Conservation (phyloP, 345 rosid genomes). For the Citrus unshiu region DNA sequence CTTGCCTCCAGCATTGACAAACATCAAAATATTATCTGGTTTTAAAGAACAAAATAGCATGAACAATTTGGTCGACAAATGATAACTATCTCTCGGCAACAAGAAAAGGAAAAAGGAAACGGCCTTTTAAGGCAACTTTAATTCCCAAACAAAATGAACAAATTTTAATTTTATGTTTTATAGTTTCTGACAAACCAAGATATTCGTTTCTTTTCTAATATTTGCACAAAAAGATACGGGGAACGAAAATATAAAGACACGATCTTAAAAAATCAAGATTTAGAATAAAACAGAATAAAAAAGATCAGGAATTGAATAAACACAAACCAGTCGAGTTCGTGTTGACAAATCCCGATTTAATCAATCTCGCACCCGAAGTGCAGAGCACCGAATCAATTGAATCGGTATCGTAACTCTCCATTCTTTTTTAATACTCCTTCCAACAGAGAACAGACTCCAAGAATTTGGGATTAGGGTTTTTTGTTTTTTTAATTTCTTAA, state of each 20-base stretch:
- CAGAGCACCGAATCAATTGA: conserved; percentile 29
- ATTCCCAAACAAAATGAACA: not conserved
- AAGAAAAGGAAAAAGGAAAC: not conserved
- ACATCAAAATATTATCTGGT: conserved; percentile 30
- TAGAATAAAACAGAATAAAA: not conserved
- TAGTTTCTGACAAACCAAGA: not conserved
- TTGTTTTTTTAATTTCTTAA: not conserved
- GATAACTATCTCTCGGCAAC: not conserved
- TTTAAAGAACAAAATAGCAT: not conserved
- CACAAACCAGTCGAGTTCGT: conserved; percentile 21
- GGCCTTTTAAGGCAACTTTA: not conserved
- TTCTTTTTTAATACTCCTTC: not conserved
- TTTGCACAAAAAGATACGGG: not conserved
- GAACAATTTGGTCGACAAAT: not conserved
- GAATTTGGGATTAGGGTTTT: not conserved
- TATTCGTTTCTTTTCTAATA: not conserved
- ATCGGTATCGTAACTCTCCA: conserved; percentile 2
- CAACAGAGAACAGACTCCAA: not conserved
- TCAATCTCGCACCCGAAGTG: conserved; percentile 29
- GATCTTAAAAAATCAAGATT: not conserved
- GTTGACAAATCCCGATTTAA: conserved; percentile 31
- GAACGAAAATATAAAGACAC: not conserved
- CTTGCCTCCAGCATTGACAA: conserved; percentile 44
- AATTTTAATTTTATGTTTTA: not conserved
- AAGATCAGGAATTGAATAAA: not conserved